phyloP scores from a whole-genome alignment of 2,329 filamentous ascomycete genomes.

The Fonsecaea nubica region DNA sequence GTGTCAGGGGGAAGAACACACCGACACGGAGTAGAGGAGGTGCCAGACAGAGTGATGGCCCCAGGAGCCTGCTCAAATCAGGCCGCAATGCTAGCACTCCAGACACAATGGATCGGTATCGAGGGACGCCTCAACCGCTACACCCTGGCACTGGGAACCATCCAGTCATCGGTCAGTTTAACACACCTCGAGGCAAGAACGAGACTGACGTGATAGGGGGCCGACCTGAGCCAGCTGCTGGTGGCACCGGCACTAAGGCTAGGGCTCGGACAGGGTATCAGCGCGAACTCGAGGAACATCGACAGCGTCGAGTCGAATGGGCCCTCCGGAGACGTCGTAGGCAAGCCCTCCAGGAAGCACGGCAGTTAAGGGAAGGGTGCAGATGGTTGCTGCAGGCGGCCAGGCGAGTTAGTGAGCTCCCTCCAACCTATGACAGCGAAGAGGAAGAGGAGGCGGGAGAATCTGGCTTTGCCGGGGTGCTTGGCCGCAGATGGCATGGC shows the following conservation, averaged over 20 bases:
- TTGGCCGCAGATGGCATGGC: conserved; percentile 30
- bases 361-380: conserved; percentile 48
- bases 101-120: conserved; percentile 33
- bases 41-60: conserved; percentile 37
- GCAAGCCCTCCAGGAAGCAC: conserved; percentile 48
- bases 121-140: conserved; percentile 43
- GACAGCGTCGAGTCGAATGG: conserved; percentile 56
- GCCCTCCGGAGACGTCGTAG: conserved; percentile 52
- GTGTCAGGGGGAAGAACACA: conserved; percentile 42
- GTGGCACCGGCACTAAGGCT: conserved; percentile 48
- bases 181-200: conserved; percentile 24
- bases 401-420: conserved; percentile 51
- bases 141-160: conserved; percentile 51
- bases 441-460: conserved; percentile 53
- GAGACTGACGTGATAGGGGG: conserved; percentile 30
- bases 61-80: conserved; percentile 53
- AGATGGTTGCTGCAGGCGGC: conserved; percentile 51
- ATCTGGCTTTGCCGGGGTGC: conserved; percentile 44
- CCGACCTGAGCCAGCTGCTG: conserved; percentile 44
- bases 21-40: conserved; percentile 43
- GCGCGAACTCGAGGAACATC: conserved; percentile 57
- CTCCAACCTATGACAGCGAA: conserved; percentile 56
- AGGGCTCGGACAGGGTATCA: conserved; percentile 59
- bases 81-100: conserved; percentile 49
- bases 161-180: conserved; percentile 51